phyloP scores from a whole-genome alignment of 2,329 filamentous ascomycete genomes.

The Magnaporthiopsis incrustans region DNA sequence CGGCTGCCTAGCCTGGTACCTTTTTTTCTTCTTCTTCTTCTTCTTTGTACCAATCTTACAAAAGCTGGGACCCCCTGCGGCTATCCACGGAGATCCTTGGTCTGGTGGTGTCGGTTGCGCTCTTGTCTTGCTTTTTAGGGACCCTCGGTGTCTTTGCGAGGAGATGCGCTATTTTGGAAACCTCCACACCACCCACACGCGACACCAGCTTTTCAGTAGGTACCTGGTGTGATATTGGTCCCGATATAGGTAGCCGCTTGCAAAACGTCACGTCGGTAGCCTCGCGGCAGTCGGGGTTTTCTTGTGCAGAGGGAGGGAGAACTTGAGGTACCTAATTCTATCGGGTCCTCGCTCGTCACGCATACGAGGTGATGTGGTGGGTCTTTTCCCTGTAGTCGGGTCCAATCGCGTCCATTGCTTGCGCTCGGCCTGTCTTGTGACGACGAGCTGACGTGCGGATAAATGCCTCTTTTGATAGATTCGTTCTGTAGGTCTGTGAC shows the following conservation, averaged over 20 bases:
- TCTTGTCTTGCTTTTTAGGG: slow-evolving; percentile 8
- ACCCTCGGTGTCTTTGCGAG: slow-evolving; percentile 8
- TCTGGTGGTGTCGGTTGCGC: not conserved
- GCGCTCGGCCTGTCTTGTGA: slow-evolving; percentile 14
- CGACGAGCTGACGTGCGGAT: slow-evolving; percentile 14
- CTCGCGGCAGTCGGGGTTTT: too few species aligned
- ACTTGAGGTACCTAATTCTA: too few species aligned
- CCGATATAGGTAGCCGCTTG: too few species aligned
- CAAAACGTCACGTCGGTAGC: too few species aligned
- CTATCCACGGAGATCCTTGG: not conserved
- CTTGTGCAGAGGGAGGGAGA: too few species aligned
- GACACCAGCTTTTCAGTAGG: too few species aligned
- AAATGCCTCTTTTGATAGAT: slow-evolving; percentile 5
- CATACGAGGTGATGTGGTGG: not conserved
- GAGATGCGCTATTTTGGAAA: slow-evolving; percentile 11
- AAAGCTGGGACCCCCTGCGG: not conserved
- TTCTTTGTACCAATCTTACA: not conserved
- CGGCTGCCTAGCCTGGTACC: too few species aligned
- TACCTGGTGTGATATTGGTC: too few species aligned
- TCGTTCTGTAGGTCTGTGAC: not conserved
- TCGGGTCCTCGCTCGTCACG: too few species aligned
- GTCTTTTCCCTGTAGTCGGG: not conserved
- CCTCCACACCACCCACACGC: not conserved
- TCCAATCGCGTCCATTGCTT: not conserved
- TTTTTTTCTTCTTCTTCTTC: not conserved